Evolutionary conservation across 768 basidiomycete species (phyloP), one percentile per base, ranked within the genome.

Genomic region (Gelatoporia subvermispora): DNA sequence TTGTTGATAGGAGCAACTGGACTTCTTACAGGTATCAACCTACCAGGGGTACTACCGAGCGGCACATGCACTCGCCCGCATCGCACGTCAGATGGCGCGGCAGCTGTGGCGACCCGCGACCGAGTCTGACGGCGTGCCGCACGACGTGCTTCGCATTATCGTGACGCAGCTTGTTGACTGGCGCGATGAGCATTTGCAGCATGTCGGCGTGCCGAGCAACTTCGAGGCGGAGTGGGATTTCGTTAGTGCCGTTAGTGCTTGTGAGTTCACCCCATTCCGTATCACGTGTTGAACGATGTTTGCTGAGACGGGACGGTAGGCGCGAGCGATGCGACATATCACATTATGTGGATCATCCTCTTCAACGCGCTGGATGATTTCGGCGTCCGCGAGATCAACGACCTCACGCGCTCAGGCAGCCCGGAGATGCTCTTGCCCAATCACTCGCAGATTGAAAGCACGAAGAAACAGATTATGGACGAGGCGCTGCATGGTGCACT

Each of bases 151-250:
- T 3, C 66, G 71, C 41, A 68, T 65, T 1, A 78, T 88, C 57
- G 76, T 82, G 11, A 66, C 71, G 16, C 68, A 76, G 10, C 76
- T 91, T 20, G 68, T 72, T 45, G 72, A 78, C 40, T 95, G 93
- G 93, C 74, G 86, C 51, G 84, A 86, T 24, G 71, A 82, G 34
- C 85, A 85, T 60, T 75, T 96, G 31, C 75, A 74, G 36, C 73
- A 77, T 40, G 89, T 95, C 23, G 93, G 93, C 21, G 92, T 94
- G 35, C 93, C 93, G 9, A 81, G 77, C 46, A 85, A 88, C 62
- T 88, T 91, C 64, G 82, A 85, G 47, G 79, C 81, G 1, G 80
- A 85, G 51, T 95, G 93, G 93, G 91, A 96, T 59, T 97, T 95
- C 58, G 82, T 93, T 39, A 75, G 77, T 18, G 83, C 82, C n/a